Conservation (phyloP, 257 asterid genomes). For the Jacaranda copaia region DNA sequence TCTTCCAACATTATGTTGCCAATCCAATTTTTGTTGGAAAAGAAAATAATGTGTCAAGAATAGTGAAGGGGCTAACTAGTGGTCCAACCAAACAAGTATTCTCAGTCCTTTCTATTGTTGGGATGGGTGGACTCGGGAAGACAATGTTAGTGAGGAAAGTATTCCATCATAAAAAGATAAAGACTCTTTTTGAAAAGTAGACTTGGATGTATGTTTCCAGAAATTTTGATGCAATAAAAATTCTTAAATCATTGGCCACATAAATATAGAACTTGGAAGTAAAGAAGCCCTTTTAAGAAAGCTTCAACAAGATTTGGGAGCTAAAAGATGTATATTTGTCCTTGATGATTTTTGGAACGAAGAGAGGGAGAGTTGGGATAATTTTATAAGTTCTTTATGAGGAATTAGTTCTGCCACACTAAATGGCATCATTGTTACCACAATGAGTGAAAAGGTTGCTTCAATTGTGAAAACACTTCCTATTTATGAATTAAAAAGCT, state of each 20-base stretch:
- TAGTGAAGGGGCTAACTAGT: neutral
- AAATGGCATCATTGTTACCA: slow-evolving; percentile 36
- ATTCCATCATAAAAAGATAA: neutral
- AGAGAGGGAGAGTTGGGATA: slow-evolving; percentile 7
- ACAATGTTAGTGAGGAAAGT: slow-evolving; percentile 36
- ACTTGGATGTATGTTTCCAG: slow-evolving; percentile 35
- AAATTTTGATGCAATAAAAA: slow-evolving; percentile 22
- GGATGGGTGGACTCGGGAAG: slow-evolving; percentile 42
- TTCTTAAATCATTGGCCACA: slow-evolving; percentile 11
- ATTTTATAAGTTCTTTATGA: slow-evolving; percentile 12
- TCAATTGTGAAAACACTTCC: slow-evolving; percentile 23
- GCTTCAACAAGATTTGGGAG: slow-evolving; percentile 10
- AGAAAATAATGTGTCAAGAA: slow-evolving; percentile 21
- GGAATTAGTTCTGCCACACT: slow-evolving; percentile 18
- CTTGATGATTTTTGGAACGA: slow-evolving; percentile 44
- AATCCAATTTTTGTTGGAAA: slow-evolving; percentile 34
- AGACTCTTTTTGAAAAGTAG: slow-evolving; percentile 1
- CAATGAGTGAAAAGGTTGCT: slow-evolving; percentile 31
- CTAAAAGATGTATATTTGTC: slow-evolving; percentile 28
- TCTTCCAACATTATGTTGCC: too few relatives aligned
- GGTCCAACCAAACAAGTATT: neutral
- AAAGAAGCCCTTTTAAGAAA: slow-evolving; percentile 8
- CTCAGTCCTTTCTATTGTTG: slow-evolving; percentile 33
- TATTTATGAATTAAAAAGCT: neutral
- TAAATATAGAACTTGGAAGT: neutral